These are phyloP conservation scores for Rauvolfia tetraphylla DNA, from an alignment of 257 asterid species.

Conservation along the genomic window DNA sequence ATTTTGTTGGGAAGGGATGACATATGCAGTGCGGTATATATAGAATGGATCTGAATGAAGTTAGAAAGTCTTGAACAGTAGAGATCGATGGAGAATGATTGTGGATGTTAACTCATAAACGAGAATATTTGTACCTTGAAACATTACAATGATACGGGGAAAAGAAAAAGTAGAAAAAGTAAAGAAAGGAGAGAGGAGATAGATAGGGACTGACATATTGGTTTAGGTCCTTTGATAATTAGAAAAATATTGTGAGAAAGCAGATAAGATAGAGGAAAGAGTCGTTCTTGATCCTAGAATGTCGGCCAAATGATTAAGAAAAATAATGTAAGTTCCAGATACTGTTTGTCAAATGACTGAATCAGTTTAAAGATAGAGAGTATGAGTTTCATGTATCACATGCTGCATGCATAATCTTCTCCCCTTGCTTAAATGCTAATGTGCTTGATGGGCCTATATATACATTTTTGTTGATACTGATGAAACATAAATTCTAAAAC, in stretches of 20 bases:
- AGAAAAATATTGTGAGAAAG: no score
- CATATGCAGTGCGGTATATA: neutral
- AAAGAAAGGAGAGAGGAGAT: neutral
- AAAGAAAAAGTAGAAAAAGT: no score
- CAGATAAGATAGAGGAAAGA: neutral
- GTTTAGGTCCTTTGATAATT: neutral
- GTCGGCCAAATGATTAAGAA: no score
- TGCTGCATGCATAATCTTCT: neutral
- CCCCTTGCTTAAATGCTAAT: neutral
- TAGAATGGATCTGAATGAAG: neutral
- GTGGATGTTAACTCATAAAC: neutral
- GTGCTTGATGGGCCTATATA: neutral
- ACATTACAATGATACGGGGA: no score
- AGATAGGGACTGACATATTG: neutral
- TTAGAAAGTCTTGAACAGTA: neutral
- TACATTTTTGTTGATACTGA: neutral
- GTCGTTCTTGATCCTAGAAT: neutral
- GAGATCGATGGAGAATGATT: neutral
- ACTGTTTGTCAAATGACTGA: neutral
- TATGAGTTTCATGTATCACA: no score
- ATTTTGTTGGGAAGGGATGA: neutral
- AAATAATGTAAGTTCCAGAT: neutral
- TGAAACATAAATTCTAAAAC: neutral
- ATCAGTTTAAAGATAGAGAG: neutral
- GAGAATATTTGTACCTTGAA: neutral